Percentiles rank a stretch among this genome's conserved stretches.
Evolutionary conservation across 1,284 basidiomycete species (phyloP).

Genomic region (Neonothopanus nambi): DNA sequence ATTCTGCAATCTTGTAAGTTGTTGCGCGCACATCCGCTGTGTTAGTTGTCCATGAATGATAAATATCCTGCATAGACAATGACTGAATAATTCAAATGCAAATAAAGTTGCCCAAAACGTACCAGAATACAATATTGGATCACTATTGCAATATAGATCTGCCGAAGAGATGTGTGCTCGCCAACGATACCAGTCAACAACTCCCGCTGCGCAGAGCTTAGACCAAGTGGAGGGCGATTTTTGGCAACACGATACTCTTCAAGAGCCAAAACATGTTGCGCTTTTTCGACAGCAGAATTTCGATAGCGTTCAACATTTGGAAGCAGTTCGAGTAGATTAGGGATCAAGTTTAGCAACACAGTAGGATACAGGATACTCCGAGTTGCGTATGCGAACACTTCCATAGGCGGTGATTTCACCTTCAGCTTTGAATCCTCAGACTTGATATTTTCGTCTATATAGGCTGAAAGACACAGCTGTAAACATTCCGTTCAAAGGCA

Average conservation of each 20-base stretch:
- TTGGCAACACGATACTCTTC: background rate
- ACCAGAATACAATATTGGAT: background rate
- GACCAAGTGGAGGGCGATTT: background rate
- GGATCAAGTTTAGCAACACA: background rate
- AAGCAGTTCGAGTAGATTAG: conserved; percentile 5
- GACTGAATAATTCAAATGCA: no score
- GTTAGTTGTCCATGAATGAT: conserved; percentile 34
- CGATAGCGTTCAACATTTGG: conserved; percentile 7
- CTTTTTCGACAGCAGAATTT: background rate
- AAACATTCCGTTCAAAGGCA: background rate
- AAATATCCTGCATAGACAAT: conserved; percentile 34
- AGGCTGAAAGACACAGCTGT: background rate
- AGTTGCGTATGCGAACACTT: background rate
- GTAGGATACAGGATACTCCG: conserved; percentile 10
- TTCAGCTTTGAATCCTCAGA: background rate
- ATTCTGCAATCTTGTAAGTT: conserved; percentile 40
- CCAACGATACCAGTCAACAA: background rate
- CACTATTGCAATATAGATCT: background rate
- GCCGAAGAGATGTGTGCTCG: background rate
- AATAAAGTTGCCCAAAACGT: background rate
- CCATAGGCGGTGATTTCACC: conserved; percentile 1
- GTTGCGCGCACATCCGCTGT: conserved; percentile 33
- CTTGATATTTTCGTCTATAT: background rate
- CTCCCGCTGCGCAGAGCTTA: background rate
- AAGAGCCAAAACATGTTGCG: background rate